A percentile compares a stretch with the other conserved stretches of the same genome.
Conservation (phyloP, 805 yeast species). For the Yueomyces sp. region DNA sequence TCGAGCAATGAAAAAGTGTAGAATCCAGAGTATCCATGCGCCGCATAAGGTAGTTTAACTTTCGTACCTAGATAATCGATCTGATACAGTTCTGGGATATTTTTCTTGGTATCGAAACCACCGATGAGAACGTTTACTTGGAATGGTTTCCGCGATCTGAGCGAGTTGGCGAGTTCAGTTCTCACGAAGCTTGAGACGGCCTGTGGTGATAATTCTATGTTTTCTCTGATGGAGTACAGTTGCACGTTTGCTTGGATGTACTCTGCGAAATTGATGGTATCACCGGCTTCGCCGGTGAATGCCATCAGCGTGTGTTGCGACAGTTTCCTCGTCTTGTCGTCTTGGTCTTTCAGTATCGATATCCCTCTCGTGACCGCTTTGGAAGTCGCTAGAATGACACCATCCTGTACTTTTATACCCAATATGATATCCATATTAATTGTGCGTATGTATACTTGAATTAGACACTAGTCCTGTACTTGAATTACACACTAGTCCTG, state of each 20-base stretch:
- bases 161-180: conserved; percentile 71
- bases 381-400: conserved; percentile 85
- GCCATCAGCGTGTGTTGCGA: conserved; percentile 75
- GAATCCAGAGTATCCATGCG: conserved; percentile 98
- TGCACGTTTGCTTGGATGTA: conserved; percentile 87
- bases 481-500: too few relatives aligned
- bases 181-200: conserved; percentile 85
- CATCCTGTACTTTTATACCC: conserved; percentile 72
- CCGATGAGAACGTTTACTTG: conserved; percentile 87
- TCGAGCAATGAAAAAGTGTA: conserved; percentile 83
- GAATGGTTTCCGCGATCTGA: conserved; percentile 90
- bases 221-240: conserved; percentile 75
- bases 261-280: conserved; percentile 90
- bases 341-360: conserved; percentile 62
- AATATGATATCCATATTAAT: conserved; percentile 70
- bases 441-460: too few relatives aligned
- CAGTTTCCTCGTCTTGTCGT: conserved; percentile 66
- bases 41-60: conserved; percentile 86
- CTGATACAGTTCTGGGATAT: conserved; percentile 63
- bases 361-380: conserved; percentile 88
- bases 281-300: conserved; percentile 92
- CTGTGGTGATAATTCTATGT: conserved; percentile 64
- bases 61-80: conserved; percentile 90
- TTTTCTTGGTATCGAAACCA: conserved; percentile 53
- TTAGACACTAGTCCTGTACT: too few relatives aligned